phyloP scores from a whole-genome alignment of 2,329 filamentous ascomycete species.

The Epichloe aotearoae region DNA sequence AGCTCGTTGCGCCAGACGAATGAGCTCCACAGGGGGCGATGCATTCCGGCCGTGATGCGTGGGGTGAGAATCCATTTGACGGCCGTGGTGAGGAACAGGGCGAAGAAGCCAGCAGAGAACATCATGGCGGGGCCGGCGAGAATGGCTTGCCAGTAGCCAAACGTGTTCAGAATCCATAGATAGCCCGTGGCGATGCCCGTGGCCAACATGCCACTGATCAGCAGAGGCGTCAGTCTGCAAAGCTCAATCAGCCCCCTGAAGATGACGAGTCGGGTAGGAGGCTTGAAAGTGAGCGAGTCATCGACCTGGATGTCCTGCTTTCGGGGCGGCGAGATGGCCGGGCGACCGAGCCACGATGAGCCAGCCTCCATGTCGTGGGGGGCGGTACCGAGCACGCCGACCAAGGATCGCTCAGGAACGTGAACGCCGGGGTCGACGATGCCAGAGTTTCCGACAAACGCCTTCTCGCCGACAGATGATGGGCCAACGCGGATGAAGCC shows the following conservation, averaged over 20 bases:
- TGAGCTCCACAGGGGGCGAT: slow-evolving; percentile 12
- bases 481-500: slow-evolving; percentile 8
- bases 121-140: slow-evolving; percentile 7
- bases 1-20: slow-evolving; percentile 27
- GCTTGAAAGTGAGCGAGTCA: slow-evolving; percentile 9
- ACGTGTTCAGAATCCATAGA: slow-evolving; percentile 5
- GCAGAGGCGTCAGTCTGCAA: slow-evolving; percentile 8
- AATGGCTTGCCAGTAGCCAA: slow-evolving; percentile 7
- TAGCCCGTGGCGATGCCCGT: slow-evolving; percentile 2
- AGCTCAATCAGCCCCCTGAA: slow-evolving; percentile 8
- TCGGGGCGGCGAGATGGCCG: slow-evolving; percentile 10
- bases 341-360: slow-evolving; percentile 12
- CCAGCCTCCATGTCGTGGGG: slow-evolving; percentile 9
- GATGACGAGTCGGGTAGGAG: slow-evolving; percentile 6
- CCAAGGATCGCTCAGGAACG: slow-evolving; percentile 7
- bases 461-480: slow-evolving; percentile 6
- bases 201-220: slow-evolving; percentile 5
- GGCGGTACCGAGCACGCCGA: slow-evolving; percentile 11
- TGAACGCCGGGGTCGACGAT: slow-evolving; percentile 8
- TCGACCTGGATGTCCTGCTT: slow-evolving; percentile 7
- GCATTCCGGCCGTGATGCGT: slow-evolving; percentile 7
- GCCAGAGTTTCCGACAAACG: slow-evolving; percentile 12
- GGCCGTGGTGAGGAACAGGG: slow-evolving; percentile 5
- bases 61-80: slow-evolving; percentile 11
- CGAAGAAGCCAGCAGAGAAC: slow-evolving; percentile 1